A percentile compares a stretch with the other conserved stretches of the same genome.
phyloP scores from a whole-genome alignment of 805 yeast species.

The Saturnispora besseyi region DNA sequence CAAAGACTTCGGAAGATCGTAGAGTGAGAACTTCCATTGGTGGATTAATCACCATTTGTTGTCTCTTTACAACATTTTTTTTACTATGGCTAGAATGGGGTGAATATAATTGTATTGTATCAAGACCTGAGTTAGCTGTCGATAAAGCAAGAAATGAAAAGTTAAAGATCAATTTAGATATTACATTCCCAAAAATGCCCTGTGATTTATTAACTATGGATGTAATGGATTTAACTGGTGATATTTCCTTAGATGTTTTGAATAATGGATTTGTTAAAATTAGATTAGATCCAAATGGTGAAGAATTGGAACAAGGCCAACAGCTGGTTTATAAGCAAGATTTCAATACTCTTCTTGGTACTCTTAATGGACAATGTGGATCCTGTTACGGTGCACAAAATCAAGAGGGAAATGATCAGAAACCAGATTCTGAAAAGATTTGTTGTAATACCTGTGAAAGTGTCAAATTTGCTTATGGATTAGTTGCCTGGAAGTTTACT shows the following conservation, averaged over 20 bases:
- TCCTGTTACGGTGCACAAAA: conserved; percentile 81
- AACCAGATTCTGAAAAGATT: conserved; percentile 32
- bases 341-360: conserved; percentile 3
- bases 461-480: conserved; percentile 71
- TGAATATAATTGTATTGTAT: conserved; percentile 59
- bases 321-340: not conserved
- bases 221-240: conserved; percentile 84
- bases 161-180: conserved; percentile 71
- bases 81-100: conserved; percentile 67
- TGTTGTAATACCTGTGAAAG: conserved; percentile 86
- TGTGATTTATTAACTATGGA: conserved; percentile 79
- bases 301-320: conserved; percentile 23
- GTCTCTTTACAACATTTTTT: conserved; percentile 40
- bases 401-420: conserved; percentile 40
- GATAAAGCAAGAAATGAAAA: conserved; percentile 65
- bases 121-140: conserved; percentile 78
- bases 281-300: conserved; percentile 50
- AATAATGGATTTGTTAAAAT: conserved; percentile 64
- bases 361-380: conserved; percentile 57
- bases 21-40: conserved; percentile 83
- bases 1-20: conserved; percentile 92
- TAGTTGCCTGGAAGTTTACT: conserved; percentile 75
- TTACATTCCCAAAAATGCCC: conserved; percentile 77
- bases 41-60: conserved; percentile 69
- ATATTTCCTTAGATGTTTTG: conserved; percentile 63